Percentiles rank a stretch among this genome's conserved stretches.
These are phyloP conservation scores for Pyrus pyrifolia DNA, from an alignment of 306 rosid genomes.

Conservation along the genomic window DNA sequence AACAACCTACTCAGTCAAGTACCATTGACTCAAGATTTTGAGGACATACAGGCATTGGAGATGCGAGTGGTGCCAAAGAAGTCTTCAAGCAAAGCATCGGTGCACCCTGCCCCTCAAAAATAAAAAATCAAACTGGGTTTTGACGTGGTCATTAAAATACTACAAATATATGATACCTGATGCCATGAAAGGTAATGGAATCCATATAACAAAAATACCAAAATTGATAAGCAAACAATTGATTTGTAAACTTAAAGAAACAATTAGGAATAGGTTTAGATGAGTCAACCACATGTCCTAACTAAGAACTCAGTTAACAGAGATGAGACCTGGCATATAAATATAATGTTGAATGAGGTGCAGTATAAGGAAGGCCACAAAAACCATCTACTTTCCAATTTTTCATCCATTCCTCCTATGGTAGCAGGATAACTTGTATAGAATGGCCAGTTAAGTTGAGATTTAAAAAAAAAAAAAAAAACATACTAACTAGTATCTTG, in stretches of 20 bases:
- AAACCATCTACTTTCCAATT: not conserved
- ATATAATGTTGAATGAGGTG: not conserved
- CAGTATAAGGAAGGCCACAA: not conserved
- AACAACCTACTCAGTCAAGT: not conserved
- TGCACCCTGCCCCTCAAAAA: conserved; percentile 47
- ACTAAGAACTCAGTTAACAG: not conserved
- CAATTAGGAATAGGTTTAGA: not conserved
- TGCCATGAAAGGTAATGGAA: not conserved
- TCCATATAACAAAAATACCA: not conserved
- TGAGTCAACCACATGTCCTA: not conserved
- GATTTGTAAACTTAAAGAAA: not conserved
- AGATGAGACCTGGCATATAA: not conserved
- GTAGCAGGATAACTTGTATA: not conserved
- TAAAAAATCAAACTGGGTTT: conserved; percentile 17
- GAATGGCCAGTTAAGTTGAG: not conserved
- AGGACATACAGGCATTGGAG: conserved; percentile 64
- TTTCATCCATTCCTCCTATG: not conserved
- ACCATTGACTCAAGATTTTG: conserved; percentile 1
- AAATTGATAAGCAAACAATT: not conserved
- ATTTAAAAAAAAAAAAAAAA: not conserved
- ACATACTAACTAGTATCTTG: not conserved
- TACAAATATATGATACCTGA: not conserved
- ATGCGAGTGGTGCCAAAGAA: conserved; percentile 42
- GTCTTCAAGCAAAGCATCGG: conserved; percentile 62
- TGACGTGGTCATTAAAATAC: conserved; percentile 1